Base-by-base conservation (phyloP, 2,329 filamentous ascomycete genomes). In the Mariannaea elegans region DNA sequence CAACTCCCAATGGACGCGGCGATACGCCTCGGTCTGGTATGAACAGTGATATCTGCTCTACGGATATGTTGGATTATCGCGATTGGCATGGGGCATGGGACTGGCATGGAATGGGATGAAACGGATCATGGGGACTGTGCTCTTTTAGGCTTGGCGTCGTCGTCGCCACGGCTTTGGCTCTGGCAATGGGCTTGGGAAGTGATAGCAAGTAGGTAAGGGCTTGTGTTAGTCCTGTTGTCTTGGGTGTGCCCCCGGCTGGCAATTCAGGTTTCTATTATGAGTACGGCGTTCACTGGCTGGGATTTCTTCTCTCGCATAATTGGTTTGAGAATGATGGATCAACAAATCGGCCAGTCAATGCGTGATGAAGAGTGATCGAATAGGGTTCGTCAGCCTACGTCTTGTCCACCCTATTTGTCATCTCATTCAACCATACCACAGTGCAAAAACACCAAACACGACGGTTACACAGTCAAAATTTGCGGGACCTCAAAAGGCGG, bases 11-110 rank as follows among this genome's bases (percentile, higher is more conserved):
- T 50, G 57, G 64, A 50, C 65, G 64, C 66, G 64, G 63, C 48
- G 63, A 62, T 61, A 65, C 47, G 16, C 32, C 56, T 59, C 61
- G 64, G 59, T 67, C 66, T 66, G 65, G 61, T 68, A 44, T 68
- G 62, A 60, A 49, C 65, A 55, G 65, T 47, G 41, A 54, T 38
- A 48, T 31, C 42, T 45, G 27, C 27, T 27, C 34, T 46, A 29
- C 21, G 49, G 36, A 52, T 52, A 9, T 27, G 24, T 27, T 27
- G 24, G 39, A 42, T 16, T 38, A 38, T 53, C 51, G 47, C 41
- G 52, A 34, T 55, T 55, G 56, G 56, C 46, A 59, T 50, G 50
- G 48, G 23, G 31, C 38, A 45, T 38, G 32, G 49, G 49, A 53
- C 42, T 53, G 56, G 56, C 44, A 59, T 68, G 63, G 59, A 46